These are phyloP conservation scores for Metschnikowia picachoensis DNA, from an alignment of 805 yeast genomes.

Conservation along the genomic window DNA sequence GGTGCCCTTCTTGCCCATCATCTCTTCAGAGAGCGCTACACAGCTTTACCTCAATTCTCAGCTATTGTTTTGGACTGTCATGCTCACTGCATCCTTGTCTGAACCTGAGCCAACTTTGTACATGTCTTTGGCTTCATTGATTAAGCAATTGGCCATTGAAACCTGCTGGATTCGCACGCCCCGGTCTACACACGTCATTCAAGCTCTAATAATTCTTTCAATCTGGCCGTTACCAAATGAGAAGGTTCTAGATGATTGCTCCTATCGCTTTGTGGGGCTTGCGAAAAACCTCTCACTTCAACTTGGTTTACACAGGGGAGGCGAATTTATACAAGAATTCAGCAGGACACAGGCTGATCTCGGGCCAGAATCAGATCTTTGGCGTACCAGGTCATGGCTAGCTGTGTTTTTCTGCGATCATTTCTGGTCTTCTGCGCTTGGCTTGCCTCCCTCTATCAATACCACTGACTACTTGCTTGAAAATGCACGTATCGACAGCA, in stretches of 20 bases:
- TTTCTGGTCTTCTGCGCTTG: slow-evolving; percentile 83
- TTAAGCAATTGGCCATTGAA: slow-evolving; percentile 83
- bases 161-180: slow-evolving; percentile 94
- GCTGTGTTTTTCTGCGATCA: slow-evolving; percentile 86
- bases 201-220: slow-evolving; percentile 78
- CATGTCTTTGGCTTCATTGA: slow-evolving; percentile 66
- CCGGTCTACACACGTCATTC: slow-evolving; percentile 88
- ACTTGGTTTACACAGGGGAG: slow-evolving; percentile 81
- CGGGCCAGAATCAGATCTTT: slow-evolving; percentile 81
- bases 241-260: slow-evolving; percentile 87
- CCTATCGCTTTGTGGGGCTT: slow-evolving; percentile 81
- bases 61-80: slow-evolving; percentile 85
- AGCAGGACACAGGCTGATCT: slow-evolving; percentile 83
- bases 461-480: slow-evolving; percentile 77
- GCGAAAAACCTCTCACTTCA: slow-evolving; percentile 84
- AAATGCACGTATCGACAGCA: slow-evolving; percentile 63
- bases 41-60: slow-evolving; percentile 82
- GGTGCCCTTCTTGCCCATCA: slow-evolving; percentile 75
- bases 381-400: slow-evolving; percentile 93
- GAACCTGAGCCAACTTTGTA: slow-evolving; percentile 86
- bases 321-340: slow-evolving; percentile 86
- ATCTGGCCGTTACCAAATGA: slow-evolving; percentile 93
- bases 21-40: slow-evolving; percentile 64
- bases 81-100: slow-evolving; percentile 77
- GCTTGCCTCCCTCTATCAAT: slow-evolving; percentile 81